phyloP scores from a whole-genome alignment of 352 stramenopile species.

The Globisporangium alternatum region DNA sequence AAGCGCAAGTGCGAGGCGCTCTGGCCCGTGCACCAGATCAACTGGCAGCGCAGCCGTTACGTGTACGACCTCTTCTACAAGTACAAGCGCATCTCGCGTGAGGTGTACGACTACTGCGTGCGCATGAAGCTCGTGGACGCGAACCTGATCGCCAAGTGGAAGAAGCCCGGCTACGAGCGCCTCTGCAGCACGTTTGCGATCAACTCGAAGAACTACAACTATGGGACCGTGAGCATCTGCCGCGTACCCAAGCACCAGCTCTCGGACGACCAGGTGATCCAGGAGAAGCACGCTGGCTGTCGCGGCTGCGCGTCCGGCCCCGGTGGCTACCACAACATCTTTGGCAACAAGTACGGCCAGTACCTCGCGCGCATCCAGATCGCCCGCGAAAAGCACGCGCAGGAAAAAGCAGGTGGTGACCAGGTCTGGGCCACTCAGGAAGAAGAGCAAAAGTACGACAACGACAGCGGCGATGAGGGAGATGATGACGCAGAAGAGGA shows the following conservation, averaged over 20 bases:
- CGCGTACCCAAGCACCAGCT: conserved; percentile 95
- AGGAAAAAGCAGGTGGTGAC: conserved; percentile 21
- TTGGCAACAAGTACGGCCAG: conserved; percentile 99
- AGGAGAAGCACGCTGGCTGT: conserved; percentile 96
- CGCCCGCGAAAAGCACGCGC: conserved; percentile 70
- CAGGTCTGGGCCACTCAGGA: conserved; percentile 57
- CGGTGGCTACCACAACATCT: conserved; percentile 96
- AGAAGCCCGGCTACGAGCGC: conserved; percentile 98
- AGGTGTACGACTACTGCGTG: conserved; percentile 99
- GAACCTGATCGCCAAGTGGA: conserved; percentile 99
- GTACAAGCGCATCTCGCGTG: conserved; percentile 92
- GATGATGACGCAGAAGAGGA: conserved; percentile 26
- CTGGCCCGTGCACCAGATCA: conserved; percentile 99
- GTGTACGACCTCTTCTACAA: conserved; percentile 99
- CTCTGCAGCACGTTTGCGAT: conserved; percentile 99
- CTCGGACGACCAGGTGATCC: conserved; percentile 82
- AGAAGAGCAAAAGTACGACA: conserved; percentile 64
- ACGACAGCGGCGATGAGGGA: conserved; percentile 29
- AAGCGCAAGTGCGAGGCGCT: conserved; percentile 97
- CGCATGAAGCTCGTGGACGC: conserved; percentile 93
- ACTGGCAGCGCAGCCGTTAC: conserved; percentile 98
- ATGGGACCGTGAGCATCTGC: conserved; percentile 98
- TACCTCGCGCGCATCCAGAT: conserved; percentile 96
- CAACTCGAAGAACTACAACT: conserved; percentile 99
- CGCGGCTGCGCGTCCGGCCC: conserved; percentile 94